phyloP scores from a whole-genome alignment of 1,284 basidiomycete species.

The Exobasidium rhododendri region DNA sequence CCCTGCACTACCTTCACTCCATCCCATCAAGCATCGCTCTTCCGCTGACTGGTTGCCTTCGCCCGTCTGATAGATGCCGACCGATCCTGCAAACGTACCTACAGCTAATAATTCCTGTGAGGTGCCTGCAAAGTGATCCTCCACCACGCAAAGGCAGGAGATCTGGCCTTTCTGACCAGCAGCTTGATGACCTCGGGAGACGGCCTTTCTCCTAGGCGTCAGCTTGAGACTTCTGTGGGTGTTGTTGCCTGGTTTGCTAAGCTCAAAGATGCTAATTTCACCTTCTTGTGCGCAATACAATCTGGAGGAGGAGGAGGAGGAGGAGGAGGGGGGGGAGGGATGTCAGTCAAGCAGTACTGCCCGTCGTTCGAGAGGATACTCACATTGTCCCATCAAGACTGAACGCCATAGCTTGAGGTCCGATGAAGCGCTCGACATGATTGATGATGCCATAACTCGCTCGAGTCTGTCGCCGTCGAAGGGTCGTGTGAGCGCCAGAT shows the following conservation, averaged over 20 bases:
- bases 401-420: constrained; percentile 34
- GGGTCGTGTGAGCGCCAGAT: too few relatives aligned
- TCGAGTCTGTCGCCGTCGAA: constrained; percentile 12
- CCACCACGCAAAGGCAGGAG: constrained; percentile 24
- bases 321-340: too few relatives aligned
- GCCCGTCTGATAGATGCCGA: constrained; percentile 27
- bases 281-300: constrained; percentile 34
- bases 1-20: constrained; percentile 35
- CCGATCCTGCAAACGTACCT: constrained; percentile 34
- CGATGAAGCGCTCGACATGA: constrained; percentile 40
- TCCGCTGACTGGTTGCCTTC: neutral
- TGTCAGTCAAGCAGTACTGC: too few relatives aligned
- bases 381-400: constrained; percentile 27
- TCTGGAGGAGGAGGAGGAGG: too few relatives aligned
- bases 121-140: constrained; percentile 11
- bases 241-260: constrained; percentile 35
- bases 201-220: constrained; percentile 10
- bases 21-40: constrained; percentile 31
- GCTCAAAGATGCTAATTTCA: constrained; percentile 24
- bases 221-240: constrained; percentile 26
- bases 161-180: constrained; percentile 33
- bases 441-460: constrained; percentile 44
- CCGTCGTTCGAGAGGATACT: too few relatives aligned
- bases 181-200: neutral
- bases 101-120: constrained; percentile 34